Evolutionary conservation across 2,329 filamentous ascomycete genomes (phyloP).

Genomic region (Colletotrichum trifolii): DNA sequence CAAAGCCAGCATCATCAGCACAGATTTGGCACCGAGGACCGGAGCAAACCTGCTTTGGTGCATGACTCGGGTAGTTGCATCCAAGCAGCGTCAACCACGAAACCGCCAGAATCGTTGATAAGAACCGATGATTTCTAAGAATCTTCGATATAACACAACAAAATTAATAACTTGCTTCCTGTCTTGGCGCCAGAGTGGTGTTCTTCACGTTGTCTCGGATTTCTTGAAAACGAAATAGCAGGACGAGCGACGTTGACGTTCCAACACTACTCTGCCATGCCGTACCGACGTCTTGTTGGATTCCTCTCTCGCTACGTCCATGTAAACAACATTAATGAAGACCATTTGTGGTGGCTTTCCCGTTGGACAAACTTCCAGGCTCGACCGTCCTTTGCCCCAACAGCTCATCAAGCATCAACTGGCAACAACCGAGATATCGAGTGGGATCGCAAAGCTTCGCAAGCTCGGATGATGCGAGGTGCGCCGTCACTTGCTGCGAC

Average conservation of each 20-base stretch:
- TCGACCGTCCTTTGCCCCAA: constrained; percentile 1
- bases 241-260: too few species aligned
- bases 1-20: background rate
- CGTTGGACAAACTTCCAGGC: background rate
- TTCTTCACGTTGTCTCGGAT: too few species aligned
- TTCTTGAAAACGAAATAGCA: too few species aligned
- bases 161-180: background rate
- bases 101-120: background rate
- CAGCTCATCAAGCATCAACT: constrained; percentile 36
- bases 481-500: constrained; percentile 52
- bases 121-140: background rate
- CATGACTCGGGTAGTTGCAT: constrained; percentile 23
- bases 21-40: background rate
- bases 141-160: background rate
- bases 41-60: constrained; percentile 4
- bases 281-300: too few species aligned
- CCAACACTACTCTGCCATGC: too few species aligned
- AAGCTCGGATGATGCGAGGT: constrained; percentile 45
- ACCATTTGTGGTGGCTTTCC: background rate
- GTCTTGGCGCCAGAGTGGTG: too few species aligned
- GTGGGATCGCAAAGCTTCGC: constrained; percentile 40
- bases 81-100: too few species aligned
- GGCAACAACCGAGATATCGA: constrained; percentile 35
- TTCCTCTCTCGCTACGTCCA: too few species aligned
- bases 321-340: too few species aligned